Base-by-base conservation (phyloP, 225 moss, liverwort and hornwort genomes). In the Polytrichum formosum region DNA sequence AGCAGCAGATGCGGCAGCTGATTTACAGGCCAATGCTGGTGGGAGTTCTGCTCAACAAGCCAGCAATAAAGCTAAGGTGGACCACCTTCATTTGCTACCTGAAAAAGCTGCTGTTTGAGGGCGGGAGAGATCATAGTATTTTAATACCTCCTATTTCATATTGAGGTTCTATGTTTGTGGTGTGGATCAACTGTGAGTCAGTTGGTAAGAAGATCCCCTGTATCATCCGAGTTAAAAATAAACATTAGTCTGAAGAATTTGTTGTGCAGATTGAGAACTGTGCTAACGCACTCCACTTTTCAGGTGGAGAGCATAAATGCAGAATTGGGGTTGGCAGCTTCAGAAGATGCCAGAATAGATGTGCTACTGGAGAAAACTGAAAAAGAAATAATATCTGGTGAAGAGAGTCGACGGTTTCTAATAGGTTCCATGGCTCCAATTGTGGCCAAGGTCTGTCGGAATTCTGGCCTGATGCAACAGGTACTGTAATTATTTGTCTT, bases 271-370 rank as follows among this genome's bases (percentile, higher is more conserved):
- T 16, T 46, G 46, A 46, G 46, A 46, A 46, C 46, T 46, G 46
- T 46, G 46, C 16, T 46, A 46, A 46, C 46, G 4, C 46, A 46
- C 16, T 13, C 9, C 35, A 31, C 74, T 76, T 67, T 67, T 54
- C 87, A 98, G 97, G 91, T 77, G 37, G 92, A 87, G 82, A 85
- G 75, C 79, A 94, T 98, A 46, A 87, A 87, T 78, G 82, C 85
- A 74, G 98, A 98, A 64, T 70, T 98, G 78, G 98, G 98, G 31
- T 54, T 94, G 68, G 87, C 83, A 68, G 94, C 92, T 70, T 91
- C 98, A 72, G 91, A 94, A 70, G 98, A 98, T 87, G 92, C 98
- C 61, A 85, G 85, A 66, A 81, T 94, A 53, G 98, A 98, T 76
- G 75, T 71, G 31, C 74, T 98, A 64, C 76, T 83, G 17, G 94